A percentile compares a stretch with the other conserved stretches of the same genome.
Evolutionary conservation across 2,329 filamentous ascomycete species (phyloP).

Genomic region (Emmonsiellopsis sp.): DNA sequence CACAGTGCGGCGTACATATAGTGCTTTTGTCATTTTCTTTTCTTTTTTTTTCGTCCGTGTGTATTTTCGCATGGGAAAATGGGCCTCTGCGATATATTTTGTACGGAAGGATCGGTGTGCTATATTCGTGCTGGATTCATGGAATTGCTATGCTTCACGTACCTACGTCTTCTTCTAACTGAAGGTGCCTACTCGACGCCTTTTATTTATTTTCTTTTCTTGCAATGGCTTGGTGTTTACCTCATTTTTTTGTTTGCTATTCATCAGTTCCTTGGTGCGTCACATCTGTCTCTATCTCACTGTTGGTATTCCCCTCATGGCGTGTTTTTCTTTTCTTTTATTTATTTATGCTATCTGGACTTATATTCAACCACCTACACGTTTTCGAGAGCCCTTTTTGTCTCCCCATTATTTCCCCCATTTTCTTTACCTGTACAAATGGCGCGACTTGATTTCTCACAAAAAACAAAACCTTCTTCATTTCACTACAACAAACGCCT

Average conservation of each 20-base stretch:
- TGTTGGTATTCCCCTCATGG: slow-evolving; percentile 5
- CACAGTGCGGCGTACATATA: slow-evolving; percentile 1
- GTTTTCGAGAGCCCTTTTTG: not conserved
- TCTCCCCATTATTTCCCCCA: not conserved
- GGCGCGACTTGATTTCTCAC: not conserved
- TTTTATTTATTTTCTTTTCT: not conserved
- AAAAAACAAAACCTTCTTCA: not conserved
- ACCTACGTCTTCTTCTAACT: not conserved
- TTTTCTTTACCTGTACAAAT: not conserved
- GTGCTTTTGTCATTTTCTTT: slow-evolving; percentile 7
- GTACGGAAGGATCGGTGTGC: not conserved
- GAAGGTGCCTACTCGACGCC: not conserved
- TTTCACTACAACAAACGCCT: not conserved
- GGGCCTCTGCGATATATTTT: not conserved
- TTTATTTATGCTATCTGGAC: not conserved
- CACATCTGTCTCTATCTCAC: slow-evolving; percentile 4
- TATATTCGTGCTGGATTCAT: slow-evolving; percentile 1
- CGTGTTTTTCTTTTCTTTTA: not conserved
- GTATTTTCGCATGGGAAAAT: not conserved
- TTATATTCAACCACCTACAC: not conserved
- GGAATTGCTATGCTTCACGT: slow-evolving; percentile 9
- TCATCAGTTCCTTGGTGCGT: not conserved
- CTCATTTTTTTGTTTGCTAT: slow-evolving; percentile 2
- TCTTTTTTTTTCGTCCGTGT: slow-evolving; percentile 2
- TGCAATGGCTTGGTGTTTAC: not conserved